Evolutionary conservation across 202 grass and related monocot genomes (phyloP).

Genomic region (Dendrocalamus latiflorus): DNA sequence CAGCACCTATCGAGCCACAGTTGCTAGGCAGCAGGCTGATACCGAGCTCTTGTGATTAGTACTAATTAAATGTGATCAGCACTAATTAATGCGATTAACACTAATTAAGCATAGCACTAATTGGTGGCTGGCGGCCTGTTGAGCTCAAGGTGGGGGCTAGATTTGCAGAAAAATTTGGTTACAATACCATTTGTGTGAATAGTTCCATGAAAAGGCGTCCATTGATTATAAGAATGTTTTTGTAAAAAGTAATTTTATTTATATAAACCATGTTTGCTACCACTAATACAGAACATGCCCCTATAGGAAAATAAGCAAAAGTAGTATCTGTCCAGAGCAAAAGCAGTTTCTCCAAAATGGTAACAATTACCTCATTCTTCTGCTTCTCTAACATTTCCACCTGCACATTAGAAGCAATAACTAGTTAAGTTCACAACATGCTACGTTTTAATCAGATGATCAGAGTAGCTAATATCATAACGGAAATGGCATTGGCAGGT

Average conservation of each 20-base stretch:
- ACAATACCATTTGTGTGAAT: too few species aligned
- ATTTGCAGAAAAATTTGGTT: too few species aligned
- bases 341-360: neutral
- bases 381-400: conserved; percentile 59
- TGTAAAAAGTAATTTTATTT: neutral
- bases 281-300: neutral
- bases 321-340: neutral
- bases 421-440: neutral
- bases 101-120: too few species aligned
- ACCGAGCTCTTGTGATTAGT: too few species aligned
- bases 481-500: neutral
- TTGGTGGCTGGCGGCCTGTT: too few species aligned
- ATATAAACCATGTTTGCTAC: neutral
- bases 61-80: too few species aligned
- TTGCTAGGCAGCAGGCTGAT: too few species aligned
- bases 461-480: neutral
- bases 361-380: conserved; percentile 81
- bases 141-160: too few species aligned
- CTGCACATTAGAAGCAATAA: conserved; percentile 47
- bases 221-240: neutral
- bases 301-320: conserved; percentile 1
- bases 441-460: neutral
- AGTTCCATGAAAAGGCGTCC: neutral
- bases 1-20: too few species aligned
- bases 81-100: too few species aligned